Percentiles rank a stretch among this genome's conserved stretches.
Conservation (phyloP, 1,284 basidiomycete genomes). For the Inonotus obliquus region DNA sequence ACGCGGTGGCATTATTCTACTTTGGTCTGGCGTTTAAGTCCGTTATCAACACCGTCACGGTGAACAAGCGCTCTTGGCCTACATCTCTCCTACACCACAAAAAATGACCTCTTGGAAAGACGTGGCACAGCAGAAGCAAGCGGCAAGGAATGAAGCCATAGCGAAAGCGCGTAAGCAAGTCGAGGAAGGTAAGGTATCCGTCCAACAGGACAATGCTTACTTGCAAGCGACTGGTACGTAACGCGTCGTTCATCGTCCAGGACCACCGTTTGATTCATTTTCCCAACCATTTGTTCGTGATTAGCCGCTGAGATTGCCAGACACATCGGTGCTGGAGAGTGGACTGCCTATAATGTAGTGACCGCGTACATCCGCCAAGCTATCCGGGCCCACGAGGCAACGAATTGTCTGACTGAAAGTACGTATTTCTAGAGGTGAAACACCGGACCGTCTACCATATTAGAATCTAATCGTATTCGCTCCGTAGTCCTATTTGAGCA, state of each 20-base stretch:
- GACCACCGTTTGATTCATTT: neutral
- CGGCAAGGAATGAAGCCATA: constrained; percentile 31
- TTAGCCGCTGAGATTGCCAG: constrained; percentile 60
- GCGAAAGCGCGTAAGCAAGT: constrained; percentile 22
- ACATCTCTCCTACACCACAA: too few relatives aligned
- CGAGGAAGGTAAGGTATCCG: constrained; percentile 20
- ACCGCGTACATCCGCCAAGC: constrained; percentile 72
- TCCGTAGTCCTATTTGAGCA: constrained; percentile 61
- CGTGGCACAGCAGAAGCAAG: constrained; percentile 31
- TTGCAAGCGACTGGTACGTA: constrained; percentile 27
- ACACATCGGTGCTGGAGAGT: constrained; percentile 51
- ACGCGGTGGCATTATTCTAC: too few relatives aligned
- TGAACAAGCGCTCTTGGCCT: too few relatives aligned
- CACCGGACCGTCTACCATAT: neutral
- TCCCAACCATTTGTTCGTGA: neutral
- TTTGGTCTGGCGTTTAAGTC: too few relatives aligned
- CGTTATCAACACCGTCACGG: too few relatives aligned
- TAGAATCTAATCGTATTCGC: neutral
- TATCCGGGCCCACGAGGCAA: constrained; percentile 54
- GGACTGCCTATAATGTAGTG: constrained; percentile 71
- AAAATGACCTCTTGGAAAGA: constrained; percentile 31
- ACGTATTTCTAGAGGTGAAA: constrained; percentile 13
- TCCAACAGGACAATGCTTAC: constrained; percentile 8
- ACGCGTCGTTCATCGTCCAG: neutral
- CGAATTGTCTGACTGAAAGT: constrained; percentile 82